Evolutionary conservation across 1,284 basidiomycete species (phyloP).

Genomic region (Fomitopsis betulina): DNA sequence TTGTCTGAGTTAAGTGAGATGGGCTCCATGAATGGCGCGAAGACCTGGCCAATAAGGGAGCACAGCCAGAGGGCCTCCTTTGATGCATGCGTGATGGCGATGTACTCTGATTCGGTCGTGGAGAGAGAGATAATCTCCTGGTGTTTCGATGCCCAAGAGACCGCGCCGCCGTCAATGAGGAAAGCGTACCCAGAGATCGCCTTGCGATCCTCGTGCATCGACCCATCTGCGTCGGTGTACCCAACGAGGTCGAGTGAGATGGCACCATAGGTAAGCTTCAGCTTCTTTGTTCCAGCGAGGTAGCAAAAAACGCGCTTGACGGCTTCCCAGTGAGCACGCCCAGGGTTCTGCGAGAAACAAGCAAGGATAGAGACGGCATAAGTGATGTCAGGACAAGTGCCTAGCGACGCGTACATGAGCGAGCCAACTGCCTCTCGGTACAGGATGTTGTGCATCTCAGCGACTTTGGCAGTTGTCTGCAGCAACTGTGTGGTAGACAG

Average conservation of each 20-base stretch:
- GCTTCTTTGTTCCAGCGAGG: constrained; percentile 32
- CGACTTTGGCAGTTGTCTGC: too few species aligned
- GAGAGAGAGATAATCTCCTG: constrained; percentile 32
- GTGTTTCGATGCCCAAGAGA: constrained; percentile 36
- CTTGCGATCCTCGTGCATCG: constrained; percentile 10
- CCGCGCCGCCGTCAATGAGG: constrained; percentile 19
- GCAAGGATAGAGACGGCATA: constrained; percentile 33
- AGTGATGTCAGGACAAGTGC: constrained; percentile 36
- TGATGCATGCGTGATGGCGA: constrained; percentile 24
- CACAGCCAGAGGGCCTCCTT: constrained; percentile 27
- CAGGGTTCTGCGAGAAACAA: constrained; percentile 28
- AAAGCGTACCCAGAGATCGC: constrained; percentile 37
- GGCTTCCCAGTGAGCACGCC: constrained; percentile 31
- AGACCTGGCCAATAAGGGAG: constrained; percentile 20
- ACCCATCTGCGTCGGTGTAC: constrained; percentile 38
- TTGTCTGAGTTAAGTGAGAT: constrained; percentile 29
- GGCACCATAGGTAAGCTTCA: constrained; percentile 28
- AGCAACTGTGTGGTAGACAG: too few species aligned
- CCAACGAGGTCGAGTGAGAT: constrained; percentile 15
- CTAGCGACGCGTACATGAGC: too few species aligned
- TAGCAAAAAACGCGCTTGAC: constrained; percentile 37
- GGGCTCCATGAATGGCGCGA: constrained; percentile 1
- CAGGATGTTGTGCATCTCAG: constrained; percentile 2
- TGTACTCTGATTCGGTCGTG: constrained; percentile 37
- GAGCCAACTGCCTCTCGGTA: too few species aligned